Evolutionary conservation across 768 basidiomycete genomes (phyloP).

Genomic region (Tylopilus subfusipes): DNA sequence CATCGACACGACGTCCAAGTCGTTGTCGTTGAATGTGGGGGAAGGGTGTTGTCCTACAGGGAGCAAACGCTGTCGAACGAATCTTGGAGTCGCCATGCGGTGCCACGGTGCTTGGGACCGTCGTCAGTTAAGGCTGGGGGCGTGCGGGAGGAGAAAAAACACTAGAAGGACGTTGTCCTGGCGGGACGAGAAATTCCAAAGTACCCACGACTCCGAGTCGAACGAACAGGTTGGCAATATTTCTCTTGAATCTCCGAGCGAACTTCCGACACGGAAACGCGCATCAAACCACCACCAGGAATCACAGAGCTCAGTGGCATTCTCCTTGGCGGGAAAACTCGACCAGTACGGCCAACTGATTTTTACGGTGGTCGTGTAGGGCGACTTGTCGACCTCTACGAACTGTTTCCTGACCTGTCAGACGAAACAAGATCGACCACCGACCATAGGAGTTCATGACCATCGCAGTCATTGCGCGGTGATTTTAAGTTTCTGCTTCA

Average conservation of each 20-base stretch:
- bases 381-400: neutral
- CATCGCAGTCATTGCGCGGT: neutral
- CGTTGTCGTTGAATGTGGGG: neutral
- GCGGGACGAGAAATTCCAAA: neutral
- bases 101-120: neutral
- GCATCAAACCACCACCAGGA: neutral
- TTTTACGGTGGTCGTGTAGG: neutral
- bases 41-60: neutral
- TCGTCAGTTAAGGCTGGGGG: neutral
- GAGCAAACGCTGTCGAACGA: neutral
- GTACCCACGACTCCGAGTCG: neutral
- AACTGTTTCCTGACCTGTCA: neutral
- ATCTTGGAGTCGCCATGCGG: neutral
- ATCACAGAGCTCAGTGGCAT: neutral
- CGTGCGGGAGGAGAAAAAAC: neutral
- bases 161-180: neutral
- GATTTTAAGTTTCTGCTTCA: neutral
- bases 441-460: conserved; percentile 6
- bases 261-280: neutral
- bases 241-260: neutral
- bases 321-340: neutral
- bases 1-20: neutral
- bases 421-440: conserved; percentile 6
- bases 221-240: neutral
- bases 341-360: neutral